Percentiles rank a stretch among this genome's conserved stretches.
phyloP scores from a whole-genome alignment of 2,329 filamentous ascomycete species.

The Botrytis fragariae region DNA sequence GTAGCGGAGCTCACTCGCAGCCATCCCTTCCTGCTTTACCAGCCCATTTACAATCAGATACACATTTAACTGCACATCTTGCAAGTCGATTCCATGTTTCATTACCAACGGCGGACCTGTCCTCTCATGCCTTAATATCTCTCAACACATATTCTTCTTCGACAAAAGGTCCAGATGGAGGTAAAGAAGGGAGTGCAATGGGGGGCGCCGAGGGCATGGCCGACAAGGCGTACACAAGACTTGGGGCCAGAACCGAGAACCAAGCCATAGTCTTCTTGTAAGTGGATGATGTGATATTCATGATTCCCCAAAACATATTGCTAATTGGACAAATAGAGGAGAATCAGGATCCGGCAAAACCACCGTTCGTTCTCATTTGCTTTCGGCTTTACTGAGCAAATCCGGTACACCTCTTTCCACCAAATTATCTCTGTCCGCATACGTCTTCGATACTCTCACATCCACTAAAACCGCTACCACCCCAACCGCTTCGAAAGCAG shows the following conservation, averaged over 20 bases:
- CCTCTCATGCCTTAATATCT: constrained; percentile 85
- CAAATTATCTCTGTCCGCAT: constrained; percentile 89
- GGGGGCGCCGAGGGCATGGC: constrained; percentile 91
- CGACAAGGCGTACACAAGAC: constrained; percentile 75
- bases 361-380: constrained; percentile 82
- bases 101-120: constrained; percentile 81
- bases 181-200: constrained; percentile 87
- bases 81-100: constrained; percentile 90
- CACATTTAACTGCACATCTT: constrained; percentile 76
- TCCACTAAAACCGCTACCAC: constrained; percentile 97
- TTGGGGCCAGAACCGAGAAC: constrained; percentile 88
- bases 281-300: constrained; percentile 42
- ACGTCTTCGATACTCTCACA: constrained; percentile 92
- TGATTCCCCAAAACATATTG: background rate
- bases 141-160: constrained; percentile 95
- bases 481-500: constrained; percentile 91
- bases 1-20: constrained; percentile 69
- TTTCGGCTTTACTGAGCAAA: constrained; percentile 82
- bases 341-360: constrained; percentile 97
- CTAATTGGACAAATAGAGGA: constrained; percentile 56
- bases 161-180: constrained; percentile 82
- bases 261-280: constrained; percentile 92
- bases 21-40: constrained; percentile 86
- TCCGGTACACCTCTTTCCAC: constrained; percentile 90
- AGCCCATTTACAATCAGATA: constrained; percentile 75